phyloP scores from a whole-genome alignment of 192 early-diverging fungal species.

The Geranomyces michiganensis region DNA sequence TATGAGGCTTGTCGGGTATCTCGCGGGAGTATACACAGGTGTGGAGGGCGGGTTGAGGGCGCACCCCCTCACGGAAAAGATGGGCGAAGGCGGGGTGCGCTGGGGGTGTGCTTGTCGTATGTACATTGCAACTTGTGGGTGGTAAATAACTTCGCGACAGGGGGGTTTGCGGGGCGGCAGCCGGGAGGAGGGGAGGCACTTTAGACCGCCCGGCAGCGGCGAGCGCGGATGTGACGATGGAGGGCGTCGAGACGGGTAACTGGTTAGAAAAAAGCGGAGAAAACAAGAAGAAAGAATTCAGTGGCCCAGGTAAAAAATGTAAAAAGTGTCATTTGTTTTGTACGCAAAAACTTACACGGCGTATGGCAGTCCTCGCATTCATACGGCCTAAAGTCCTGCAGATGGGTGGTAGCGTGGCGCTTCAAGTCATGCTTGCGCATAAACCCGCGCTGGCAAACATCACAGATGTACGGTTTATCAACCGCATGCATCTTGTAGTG shows the following conservation, averaged over 20 bases:
- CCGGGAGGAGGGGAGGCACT: neutral
- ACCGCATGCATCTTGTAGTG: conserved; percentile 33
- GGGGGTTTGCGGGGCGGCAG: neutral
- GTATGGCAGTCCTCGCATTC: conserved; percentile 31
- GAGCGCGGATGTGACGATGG: conserved; percentile 20
- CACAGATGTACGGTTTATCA: conserved; percentile 31
- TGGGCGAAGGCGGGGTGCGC: neutral
- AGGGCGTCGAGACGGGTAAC: conserved; percentile 34
- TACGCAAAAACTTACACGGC: conserved; percentile 17
- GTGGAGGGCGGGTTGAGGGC: neutral
- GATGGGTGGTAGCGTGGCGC: conserved; percentile 44
- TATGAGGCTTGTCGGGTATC: conserved; percentile 3
- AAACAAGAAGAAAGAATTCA: neutral
- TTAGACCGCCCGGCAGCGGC: conserved; percentile 22
- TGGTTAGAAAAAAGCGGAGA: neutral
- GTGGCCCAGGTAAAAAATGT: neutral
- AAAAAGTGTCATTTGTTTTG: neutral
- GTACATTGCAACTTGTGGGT: neutral
- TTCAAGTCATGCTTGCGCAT: conserved; percentile 51
- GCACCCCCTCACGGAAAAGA: neutral
- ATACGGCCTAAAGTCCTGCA: conserved; percentile 23
- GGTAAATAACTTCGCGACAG: neutral
- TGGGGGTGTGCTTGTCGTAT: neutral
- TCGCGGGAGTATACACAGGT: neutral
- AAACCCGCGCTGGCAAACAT: conserved; percentile 37